A percentile compares a stretch with the other conserved stretches of the same genome.
Evolutionary conservation across 2,329 filamentous ascomycete genomes (phyloP).

Genomic region (Penicillium concentricum): DNA sequence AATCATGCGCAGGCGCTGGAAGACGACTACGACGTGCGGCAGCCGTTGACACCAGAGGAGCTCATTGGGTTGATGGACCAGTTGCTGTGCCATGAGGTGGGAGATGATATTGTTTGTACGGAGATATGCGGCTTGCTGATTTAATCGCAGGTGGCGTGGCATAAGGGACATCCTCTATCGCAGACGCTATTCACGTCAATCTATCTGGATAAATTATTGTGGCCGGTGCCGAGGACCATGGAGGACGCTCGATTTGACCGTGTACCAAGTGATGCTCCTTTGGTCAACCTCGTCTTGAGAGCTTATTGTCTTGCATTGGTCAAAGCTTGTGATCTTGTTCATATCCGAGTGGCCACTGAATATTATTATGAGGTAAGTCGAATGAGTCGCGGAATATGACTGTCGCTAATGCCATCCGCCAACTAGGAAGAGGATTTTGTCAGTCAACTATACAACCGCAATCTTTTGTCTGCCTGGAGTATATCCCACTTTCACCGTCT

Average conservation of each 20-base stretch:
- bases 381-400: neutral
- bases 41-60: slow-evolving; percentile 69
- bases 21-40: slow-evolving; percentile 73
- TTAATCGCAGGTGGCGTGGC: slow-evolving; percentile 78
- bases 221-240: slow-evolving; percentile 64
- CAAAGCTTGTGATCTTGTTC: slow-evolving; percentile 78
- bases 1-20: slow-evolving; percentile 60
- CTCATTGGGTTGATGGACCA: slow-evolving; percentile 93
- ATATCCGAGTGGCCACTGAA: slow-evolving; percentile 73
- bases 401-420: slow-evolving; percentile 15
- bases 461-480: slow-evolving; percentile 66
- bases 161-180: slow-evolving; percentile 90
- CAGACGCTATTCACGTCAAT: slow-evolving; percentile 92
- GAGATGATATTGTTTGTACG: slow-evolving; percentile 11
- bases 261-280: slow-evolving; percentile 38
- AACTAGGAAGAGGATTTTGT: slow-evolving; percentile 91
- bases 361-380: slow-evolving; percentile 79
- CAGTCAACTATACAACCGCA: slow-evolving; percentile 82
- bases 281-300: slow-evolving; percentile 65
- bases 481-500: slow-evolving; percentile 55
- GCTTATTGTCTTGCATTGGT: slow-evolving; percentile 84
- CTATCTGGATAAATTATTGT: slow-evolving; percentile 81
- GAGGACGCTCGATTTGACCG: slow-evolving; percentile 63
- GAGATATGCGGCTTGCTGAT: neutral
- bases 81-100: slow-evolving; percentile 80